Evolutionary conservation across 495 filamentous ascomycete genomes (phyloP), one percentile per base, ranked within the genome.

Genomic region (Penicillium roqueforti): DNA sequence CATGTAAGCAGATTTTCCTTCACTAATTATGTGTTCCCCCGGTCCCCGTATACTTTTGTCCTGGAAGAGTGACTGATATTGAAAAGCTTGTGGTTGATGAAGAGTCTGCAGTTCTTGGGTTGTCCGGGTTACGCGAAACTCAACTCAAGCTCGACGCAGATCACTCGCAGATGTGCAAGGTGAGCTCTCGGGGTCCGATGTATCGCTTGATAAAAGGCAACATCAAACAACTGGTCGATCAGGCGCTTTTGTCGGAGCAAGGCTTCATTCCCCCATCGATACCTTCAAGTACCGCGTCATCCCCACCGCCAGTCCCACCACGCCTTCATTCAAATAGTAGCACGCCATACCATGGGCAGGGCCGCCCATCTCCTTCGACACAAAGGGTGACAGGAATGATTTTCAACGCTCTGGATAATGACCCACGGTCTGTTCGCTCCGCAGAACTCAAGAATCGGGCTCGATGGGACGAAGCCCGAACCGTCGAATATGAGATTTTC

Each of bases 131-230:
- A 31, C 70, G 70, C 8, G 70, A 71, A 43, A 73, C 70, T 0
- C 68, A 68, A n/a, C 52, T 73, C 6, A 73, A 73, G 31, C 67
- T 73, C 3, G 70, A 73, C 39, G 70, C 68, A 23, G 70, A 71
- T 45, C 70, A 73, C 42, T 71, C 68, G 1, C 63, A 70, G 40
- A 73, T 73, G 70, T 73, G 70, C 58, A 73, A 71, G 45, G 59
- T 73, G 6, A 57, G 58, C 42, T 22, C 44, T 20, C 60, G 65
- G 7, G 70, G 70, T 0, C 63, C 70, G 3, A 70, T 71, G 67
- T 73, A 73, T 43, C 62, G 58, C n/a, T 51, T 73, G 3, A 71
- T 73, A 49, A 66, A 66, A 32, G 70, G 70, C 4, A 73, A 73
- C 32, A 70, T 71, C 56, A 73, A 71, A 37, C 68, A 70, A 4